These are phyloP conservation scores for Solanum habrochaites DNA, from an alignment of 257 asterid species.

Conservation along the genomic window DNA sequence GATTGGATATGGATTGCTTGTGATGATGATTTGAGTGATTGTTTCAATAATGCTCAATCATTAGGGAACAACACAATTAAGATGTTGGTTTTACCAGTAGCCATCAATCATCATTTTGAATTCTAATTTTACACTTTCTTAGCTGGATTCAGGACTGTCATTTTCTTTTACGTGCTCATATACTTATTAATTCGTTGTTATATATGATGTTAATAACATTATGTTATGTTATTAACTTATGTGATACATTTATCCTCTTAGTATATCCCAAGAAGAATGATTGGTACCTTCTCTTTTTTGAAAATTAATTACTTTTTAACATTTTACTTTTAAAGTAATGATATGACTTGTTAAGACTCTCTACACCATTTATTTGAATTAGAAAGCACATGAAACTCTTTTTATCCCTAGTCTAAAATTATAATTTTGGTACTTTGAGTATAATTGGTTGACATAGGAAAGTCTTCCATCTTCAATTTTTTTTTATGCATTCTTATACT, in stretches of 20 bases:
- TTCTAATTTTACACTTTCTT: neutral
- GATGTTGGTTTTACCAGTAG: neutral
- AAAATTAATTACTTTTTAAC: neutral
- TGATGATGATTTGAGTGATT: neutral
- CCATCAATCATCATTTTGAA: neutral
- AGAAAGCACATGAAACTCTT: neutral
- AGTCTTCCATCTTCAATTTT: neutral
- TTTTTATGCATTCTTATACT: neutral
- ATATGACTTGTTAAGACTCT: neutral
- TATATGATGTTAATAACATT: neutral
- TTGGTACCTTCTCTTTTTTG: neutral
- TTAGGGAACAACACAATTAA: neutral
- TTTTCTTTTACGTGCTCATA: neutral
- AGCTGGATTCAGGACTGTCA: rapidly evolving
- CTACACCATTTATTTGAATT: neutral
- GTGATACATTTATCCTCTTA: neutral
- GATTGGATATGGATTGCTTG: neutral
- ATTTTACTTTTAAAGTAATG: neutral
- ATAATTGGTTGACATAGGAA: neutral
- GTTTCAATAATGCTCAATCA: neutral
- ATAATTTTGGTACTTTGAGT: neutral
- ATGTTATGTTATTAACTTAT: neutral
- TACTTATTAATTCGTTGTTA: neutral
- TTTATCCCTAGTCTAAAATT: neutral
- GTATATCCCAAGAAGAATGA: neutral